Base-by-base conservation (phyloP, 139 green algal species). In the Coccomyxa sp. region DNA sequence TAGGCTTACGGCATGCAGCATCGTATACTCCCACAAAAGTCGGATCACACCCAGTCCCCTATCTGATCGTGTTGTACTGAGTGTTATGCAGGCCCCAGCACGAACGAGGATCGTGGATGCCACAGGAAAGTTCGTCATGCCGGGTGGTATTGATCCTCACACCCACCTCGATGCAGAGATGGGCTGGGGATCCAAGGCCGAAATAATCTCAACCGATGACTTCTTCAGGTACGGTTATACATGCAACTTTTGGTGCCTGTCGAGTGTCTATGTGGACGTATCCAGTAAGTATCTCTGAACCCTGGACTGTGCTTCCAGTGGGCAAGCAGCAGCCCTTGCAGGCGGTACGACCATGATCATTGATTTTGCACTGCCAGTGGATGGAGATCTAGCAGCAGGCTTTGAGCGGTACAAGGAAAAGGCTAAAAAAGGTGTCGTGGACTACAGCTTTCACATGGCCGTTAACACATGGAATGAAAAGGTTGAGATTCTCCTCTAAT, bases 301-400 rank as follows among this genome's bases (percentile, higher is more conserved):
- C 38, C 38, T 79, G 75, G 23, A 45, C 1, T 68, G 82, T 30
- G 63, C 10, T 3, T 78, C 80, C 90, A 97, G 88, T 79, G 94
- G 94, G 23, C 91, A 96, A 58, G 86, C 86, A 27, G 96, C 96
- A 7, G 96, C 95, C 11, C 86, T 98, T 68, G 96, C 96, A 30
- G 96, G 96, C 0, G 96, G 96, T 17, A 99, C 96, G 21, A 99
- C 96, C 32, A 97, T 97, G 92, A 93, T 98, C 91, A 98, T 99
- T 30, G 96, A 99, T 83, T 98, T 98, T 93, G 96, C 92, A 25
- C 88, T 99, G 77, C 96, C 96, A 0, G 82, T 94, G 10, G 82
- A 94, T 38, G 89, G 93, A 32, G 91, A 98, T 89, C 83, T 98
- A 23, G 32, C 87, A 71, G 80, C 79, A 27, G 95, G 95, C 25